A percentile compares a stretch with the other conserved stretches of the same genome.
Conservation (phyloP, 495 filamentous ascomycete species). For the Penicillium parvum region DNA sequence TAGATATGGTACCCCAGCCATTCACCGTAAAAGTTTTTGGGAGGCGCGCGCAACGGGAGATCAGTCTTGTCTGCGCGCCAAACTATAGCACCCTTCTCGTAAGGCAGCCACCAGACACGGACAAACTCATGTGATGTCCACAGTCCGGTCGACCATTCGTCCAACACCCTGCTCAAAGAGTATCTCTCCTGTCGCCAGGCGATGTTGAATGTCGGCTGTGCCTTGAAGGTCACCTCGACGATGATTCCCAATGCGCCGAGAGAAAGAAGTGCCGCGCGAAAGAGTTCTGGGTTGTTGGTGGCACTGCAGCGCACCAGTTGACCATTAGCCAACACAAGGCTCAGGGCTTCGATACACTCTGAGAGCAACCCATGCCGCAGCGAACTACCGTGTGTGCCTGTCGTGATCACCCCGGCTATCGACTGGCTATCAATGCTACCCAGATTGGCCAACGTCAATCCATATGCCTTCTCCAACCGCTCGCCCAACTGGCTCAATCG, state of each 20-base stretch:
- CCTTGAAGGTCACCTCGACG: slow-evolving; percentile 79
- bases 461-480: slow-evolving; percentile 63
- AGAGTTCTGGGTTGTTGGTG: slow-evolving; percentile 68
- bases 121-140: slow-evolving; percentile 88
- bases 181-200: slow-evolving; percentile 81
- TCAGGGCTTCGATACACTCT: slow-evolving; percentile 64
- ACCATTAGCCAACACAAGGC: slow-evolving; percentile 80
- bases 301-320: slow-evolving; percentile 68
- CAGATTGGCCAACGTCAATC: slow-evolving; percentile 79
- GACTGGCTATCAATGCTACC: slow-evolving; percentile 95
- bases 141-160: slow-evolving; percentile 65
- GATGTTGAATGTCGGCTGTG: slow-evolving; percentile 70
- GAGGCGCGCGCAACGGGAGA: slow-evolving; percentile 43
- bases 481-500: slow-evolving; percentile 65
- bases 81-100: slow-evolving; percentile 76
- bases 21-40: slow-evolving; percentile 71
- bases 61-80: slow-evolving; percentile 79
- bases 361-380: slow-evolving; percentile 79
- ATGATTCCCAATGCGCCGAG: slow-evolving; percentile 89
- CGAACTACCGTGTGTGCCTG: slow-evolving; percentile 88
- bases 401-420: slow-evolving; percentile 87
- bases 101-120: slow-evolving; percentile 96
- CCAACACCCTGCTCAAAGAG: slow-evolving; percentile 59
- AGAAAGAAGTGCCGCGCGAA: slow-evolving; percentile 81
- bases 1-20: slow-evolving; percentile 81